A percentile compares a stretch with the other conserved stretches of the same genome.
phyloP scores from a whole-genome alignment of 2,329 filamentous ascomycete species.

The Cytospora paraplurivora region DNA sequence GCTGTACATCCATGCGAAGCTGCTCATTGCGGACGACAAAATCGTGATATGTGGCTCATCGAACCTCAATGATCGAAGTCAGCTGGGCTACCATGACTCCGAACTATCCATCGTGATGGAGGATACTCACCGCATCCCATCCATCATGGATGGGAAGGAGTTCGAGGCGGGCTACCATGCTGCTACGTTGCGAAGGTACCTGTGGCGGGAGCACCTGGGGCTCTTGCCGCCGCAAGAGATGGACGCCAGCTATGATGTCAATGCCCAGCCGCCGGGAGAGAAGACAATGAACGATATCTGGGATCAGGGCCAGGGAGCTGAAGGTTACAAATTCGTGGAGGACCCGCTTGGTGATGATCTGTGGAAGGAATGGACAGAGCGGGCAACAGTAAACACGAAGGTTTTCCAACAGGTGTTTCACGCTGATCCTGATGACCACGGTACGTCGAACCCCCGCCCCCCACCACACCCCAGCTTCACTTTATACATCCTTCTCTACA shows the following conservation, averaged over 20 bases:
- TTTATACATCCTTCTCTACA: background rate
- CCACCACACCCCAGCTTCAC: too few relatives aligned
- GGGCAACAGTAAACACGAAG: constrained; percentile 71
- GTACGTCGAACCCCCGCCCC: constrained; percentile 44
- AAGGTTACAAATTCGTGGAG: constrained; percentile 65
- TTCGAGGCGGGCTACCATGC: constrained; percentile 82
- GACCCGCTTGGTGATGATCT: constrained; percentile 71
- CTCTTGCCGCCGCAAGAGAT: constrained; percentile 73
- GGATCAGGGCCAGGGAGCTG: constrained; percentile 63
- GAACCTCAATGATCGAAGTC: constrained; percentile 90
- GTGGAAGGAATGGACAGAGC: constrained; percentile 68
- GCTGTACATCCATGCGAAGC: constrained; percentile 90
- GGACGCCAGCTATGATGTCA: constrained; percentile 67
- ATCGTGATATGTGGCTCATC: constrained; percentile 83
- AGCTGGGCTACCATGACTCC: constrained; percentile 86
- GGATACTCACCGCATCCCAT: constrained; percentile 71
- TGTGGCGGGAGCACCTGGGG: constrained; percentile 91
- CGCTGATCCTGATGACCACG: constrained; percentile 84
- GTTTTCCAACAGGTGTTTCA: constrained; percentile 82
- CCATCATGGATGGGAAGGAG: constrained; percentile 75
- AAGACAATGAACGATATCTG: constrained; percentile 65
- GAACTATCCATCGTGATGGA: constrained; percentile 90
- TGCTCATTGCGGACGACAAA: constrained; percentile 85
- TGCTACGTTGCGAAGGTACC: constrained; percentile 74
- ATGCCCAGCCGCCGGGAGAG: constrained; percentile 71